These are phyloP conservation scores for Croton laevigatus DNA, from an alignment of 441 rosid species.

Conservation along the genomic window DNA sequence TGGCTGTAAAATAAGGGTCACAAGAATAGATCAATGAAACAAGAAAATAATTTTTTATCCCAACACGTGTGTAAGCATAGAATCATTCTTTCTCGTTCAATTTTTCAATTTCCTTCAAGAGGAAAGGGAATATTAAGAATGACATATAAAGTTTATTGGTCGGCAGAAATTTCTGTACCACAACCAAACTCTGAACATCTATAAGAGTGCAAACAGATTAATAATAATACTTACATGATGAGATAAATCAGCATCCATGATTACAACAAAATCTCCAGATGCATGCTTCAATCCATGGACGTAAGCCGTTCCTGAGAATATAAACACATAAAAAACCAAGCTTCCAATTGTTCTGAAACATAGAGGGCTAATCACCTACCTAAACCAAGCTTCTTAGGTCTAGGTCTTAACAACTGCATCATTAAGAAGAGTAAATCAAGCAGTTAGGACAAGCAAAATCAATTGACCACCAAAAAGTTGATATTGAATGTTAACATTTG, in stretches of 20 bases:
- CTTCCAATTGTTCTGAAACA: background rate
- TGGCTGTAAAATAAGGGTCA: constrained; percentile 62
- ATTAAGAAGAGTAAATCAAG: constrained; percentile 16
- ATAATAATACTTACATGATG: constrained; percentile 68
- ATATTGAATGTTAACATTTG: background rate
- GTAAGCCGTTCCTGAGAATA: constrained; percentile 82
- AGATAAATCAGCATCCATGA: constrained; percentile 99
- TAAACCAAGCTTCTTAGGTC: constrained; percentile 91
- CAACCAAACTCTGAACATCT: background rate
- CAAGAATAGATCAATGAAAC: constrained; percentile 11
- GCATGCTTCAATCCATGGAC: constrained; percentile 91
- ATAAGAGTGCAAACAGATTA: background rate
- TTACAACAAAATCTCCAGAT: constrained; percentile 83
- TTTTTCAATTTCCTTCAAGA: background rate
- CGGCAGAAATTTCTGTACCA: background rate
- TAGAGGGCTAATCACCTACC: constrained; percentile 44
- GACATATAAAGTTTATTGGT: background rate
- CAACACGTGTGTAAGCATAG: background rate
- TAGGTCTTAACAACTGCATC: constrained; percentile 77
- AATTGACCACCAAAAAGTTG: background rate
- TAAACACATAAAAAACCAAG: constrained; percentile 18
- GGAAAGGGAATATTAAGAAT: background rate
- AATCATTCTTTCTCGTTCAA: background rate
- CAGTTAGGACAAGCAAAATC: constrained; percentile 6
- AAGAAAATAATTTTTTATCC: background rate